Base-by-base conservation (phyloP, 164 flowering plant species). In the Aristolochia californica region DNA sequence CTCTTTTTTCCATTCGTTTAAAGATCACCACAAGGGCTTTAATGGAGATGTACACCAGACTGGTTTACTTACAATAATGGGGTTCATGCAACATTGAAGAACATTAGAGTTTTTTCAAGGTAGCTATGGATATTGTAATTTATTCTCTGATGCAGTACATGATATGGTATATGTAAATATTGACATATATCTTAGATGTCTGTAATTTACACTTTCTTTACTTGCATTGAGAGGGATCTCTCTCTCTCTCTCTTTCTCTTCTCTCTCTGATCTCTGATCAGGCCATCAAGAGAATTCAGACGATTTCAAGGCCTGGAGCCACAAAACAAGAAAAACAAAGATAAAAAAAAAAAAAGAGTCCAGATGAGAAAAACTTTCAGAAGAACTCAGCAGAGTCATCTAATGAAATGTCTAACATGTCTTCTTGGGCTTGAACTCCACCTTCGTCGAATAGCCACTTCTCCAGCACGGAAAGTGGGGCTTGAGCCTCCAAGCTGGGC, bases 371-470 rank as follows among this genome's bases (percentile, higher is more conserved):
- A 53, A 51, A 55, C 56, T 10, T 49, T 69, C 47, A 73, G 70
- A 82, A 76, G 61, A 77, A 63, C 63, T 65, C 70, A 55, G 62
- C 51, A 59, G 59, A 56, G 20, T 43, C 83, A 67, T 79, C 76
- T 53, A 82, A 54, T 49, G 71, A 51, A 30, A 79, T 62, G 40
- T 66, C 76, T 58, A 67, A 58, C 45, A 77, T 28, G 20, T 62
- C 68, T 38, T 60, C 70, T 11, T 72, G 70, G 44, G 58, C 81
- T 9, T 27, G 77, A 55, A 48, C 44, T 23, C 27, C 60, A 38
- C 60, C 63, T 51, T 85, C 91, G 57, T 80, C 91, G 51, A 84
- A 70, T 48, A 89, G 65, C 97, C 97, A 89, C 44, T 81, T 80
- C 72, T 89, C 97, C 22, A 89, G 66, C 76, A 84, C 21, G 1